These are phyloP conservation scores for Phaseolus coccineus DNA, from an alignment of 331 rosid genomes.

Conservation along the genomic window DNA sequence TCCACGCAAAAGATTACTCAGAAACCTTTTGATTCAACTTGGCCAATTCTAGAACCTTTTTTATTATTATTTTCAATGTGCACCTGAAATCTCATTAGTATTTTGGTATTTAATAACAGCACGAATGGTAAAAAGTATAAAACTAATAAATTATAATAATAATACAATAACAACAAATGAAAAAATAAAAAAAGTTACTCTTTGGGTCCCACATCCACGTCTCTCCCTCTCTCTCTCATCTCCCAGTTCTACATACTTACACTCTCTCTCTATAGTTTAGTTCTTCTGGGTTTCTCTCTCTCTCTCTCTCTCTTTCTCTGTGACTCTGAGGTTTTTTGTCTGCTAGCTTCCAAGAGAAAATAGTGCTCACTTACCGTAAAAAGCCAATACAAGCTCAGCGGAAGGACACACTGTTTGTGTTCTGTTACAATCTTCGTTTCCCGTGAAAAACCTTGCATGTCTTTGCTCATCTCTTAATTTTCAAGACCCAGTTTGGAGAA, in stretches of 20 bases:
- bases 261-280: not conserved
- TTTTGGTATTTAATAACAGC: not conserved
- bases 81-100: not conserved
- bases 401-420: constrained; percentile 25
- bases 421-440: constrained; percentile 32
- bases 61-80: not conserved
- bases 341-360: constrained; percentile 30
- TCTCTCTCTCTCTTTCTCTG: not conserved
- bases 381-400: not conserved
- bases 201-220: constrained; percentile 33
- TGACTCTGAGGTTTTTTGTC: constrained; percentile 42
- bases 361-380: constrained; percentile 1
- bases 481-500: not conserved
- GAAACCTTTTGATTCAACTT: not conserved
- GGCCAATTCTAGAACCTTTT: not conserved
- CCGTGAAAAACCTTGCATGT: constrained; percentile 31
- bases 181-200: not conserved
- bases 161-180: not conserved
- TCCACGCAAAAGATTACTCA: not conserved
- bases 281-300: not conserved
- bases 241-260: not conserved
- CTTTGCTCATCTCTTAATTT: constrained; percentile 31
- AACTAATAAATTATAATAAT: not conserved
- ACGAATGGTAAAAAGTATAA: not conserved
- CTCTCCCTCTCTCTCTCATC: not conserved